These are phyloP conservation scores for Pichia nanzhaoensis DNA, from an alignment of 805 yeast species.

Conservation along the genomic window DNA sequence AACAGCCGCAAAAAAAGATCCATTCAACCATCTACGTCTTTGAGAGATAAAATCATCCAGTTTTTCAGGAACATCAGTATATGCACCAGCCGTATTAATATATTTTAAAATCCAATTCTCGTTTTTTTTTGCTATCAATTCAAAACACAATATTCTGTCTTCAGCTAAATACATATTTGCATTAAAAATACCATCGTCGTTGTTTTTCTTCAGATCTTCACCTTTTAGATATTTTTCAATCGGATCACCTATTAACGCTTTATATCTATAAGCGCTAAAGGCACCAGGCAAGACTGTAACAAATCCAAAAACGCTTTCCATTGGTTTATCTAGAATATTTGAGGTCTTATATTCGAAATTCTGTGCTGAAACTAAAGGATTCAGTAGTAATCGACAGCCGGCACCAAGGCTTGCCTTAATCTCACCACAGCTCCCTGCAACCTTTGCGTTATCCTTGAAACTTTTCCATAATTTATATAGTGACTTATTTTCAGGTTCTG, in stretches of 20 bases:
- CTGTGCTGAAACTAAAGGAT: slow-evolving; percentile 93
- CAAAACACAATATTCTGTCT: slow-evolving; percentile 92
- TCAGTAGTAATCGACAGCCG: slow-evolving; percentile 42
- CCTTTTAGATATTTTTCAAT: slow-evolving; percentile 88
- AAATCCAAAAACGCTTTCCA: slow-evolving; percentile 91
- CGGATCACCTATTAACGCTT: slow-evolving; percentile 79
- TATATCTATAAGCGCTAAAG: slow-evolving; percentile 86
- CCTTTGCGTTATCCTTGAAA: slow-evolving; percentile 59
- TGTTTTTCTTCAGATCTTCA: slow-evolving; percentile 63
- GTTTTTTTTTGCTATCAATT: slow-evolving; percentile 77
- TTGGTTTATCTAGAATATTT: slow-evolving; percentile 90
- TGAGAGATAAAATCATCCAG: slow-evolving; percentile 84
- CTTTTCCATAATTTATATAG: slow-evolving; percentile 87
- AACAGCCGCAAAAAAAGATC: slow-evolving; percentile 91
- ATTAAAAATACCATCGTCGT: slow-evolving; percentile 75
- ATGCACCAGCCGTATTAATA: slow-evolving; percentile 83
- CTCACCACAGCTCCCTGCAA: slow-evolving; percentile 98
- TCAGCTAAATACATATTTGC: slow-evolving; percentile 97
- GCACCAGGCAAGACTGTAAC: slow-evolving; percentile 96
- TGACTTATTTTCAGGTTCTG: slow-evolving; percentile 80
- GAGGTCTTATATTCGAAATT: slow-evolving; percentile 96
- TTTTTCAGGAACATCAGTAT: slow-evolving; percentile 90
- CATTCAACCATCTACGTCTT: slow-evolving; percentile 95
- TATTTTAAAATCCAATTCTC: slow-evolving; percentile 75
- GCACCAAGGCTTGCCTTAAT: slow-evolving; percentile 78